A percentile compares a stretch with the other conserved stretches of the same genome.
Evolutionary conservation across 2,329 filamentous ascomycete genomes (phyloP).

Genomic region (Xylariaceae sp.): DNA sequence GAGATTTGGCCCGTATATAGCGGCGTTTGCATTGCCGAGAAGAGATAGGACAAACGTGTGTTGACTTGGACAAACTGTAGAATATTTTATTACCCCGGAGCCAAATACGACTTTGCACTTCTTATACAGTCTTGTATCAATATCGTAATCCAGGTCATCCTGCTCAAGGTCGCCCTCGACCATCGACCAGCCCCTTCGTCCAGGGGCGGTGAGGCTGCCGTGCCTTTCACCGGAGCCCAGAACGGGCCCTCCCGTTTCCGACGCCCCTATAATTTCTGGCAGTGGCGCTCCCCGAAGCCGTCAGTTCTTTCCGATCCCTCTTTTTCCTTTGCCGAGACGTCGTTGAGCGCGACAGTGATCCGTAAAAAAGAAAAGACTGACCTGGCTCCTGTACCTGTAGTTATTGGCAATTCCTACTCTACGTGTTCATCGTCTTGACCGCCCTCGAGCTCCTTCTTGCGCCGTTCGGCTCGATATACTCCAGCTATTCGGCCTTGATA

Average conservation of each 20-base stretch:
- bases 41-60: no score
- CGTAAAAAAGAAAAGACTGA: no score
- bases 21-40: conserved; percentile 6
- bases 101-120: conserved; percentile 58
- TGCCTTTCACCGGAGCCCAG: conserved; percentile 56
- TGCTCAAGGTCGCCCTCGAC: conserved; percentile 65
- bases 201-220: conserved; percentile 54
- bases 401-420: conserved; percentile 74
- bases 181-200: conserved; percentile 55
- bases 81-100: conserved; percentile 66
- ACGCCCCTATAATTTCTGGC: conserved; percentile 76
- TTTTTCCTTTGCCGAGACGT: background rate
- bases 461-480: conserved; percentile 51
- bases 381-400: conserved; percentile 36
- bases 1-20: no score
- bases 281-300: conserved; percentile 68
- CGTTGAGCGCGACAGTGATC: no score
- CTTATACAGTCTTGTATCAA: conserved; percentile 62
- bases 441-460: conserved; percentile 63
- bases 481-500: conserved; percentile 59
- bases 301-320: conserved; percentile 33
- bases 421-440: conserved; percentile 57
- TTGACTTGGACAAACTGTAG: no score
- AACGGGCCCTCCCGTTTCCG: conserved; percentile 37
- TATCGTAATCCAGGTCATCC: conserved; percentile 56